Conservation (phyloP, 345 rosid species). For the Murraya koenigii region DNA sequence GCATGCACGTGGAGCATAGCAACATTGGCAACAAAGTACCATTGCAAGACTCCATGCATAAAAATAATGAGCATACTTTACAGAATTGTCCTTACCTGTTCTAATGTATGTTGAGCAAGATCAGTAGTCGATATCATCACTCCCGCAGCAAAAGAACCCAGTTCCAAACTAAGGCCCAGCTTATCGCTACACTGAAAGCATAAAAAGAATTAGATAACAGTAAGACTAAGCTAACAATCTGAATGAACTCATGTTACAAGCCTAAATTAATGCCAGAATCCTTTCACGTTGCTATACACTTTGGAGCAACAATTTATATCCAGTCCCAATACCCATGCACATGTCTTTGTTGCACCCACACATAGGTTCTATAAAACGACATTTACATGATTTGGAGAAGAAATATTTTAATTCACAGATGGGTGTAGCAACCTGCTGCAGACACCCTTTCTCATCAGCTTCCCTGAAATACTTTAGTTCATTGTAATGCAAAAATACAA, state of each 20-base stretch:
- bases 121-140: constrained; percentile 63
- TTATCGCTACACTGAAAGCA: constrained; percentile 57
- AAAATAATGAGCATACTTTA: not conserved
- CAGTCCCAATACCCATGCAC: not conserved
- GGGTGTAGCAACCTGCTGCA: not conserved
- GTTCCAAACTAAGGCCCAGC: constrained; percentile 55
- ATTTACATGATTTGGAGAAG: not conserved
- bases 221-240: not conserved
- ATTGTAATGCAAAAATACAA: not conserved
- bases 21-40: not conserved
- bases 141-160: constrained; percentile 66
- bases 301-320: not conserved
- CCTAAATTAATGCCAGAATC: not conserved
- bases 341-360: not conserved
- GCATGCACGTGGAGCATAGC: not conserved
- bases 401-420: not conserved
- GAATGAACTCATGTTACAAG: not conserved
- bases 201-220: not conserved
- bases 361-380: not conserved
- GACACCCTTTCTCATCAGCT: not conserved
- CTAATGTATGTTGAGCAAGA: constrained; percentile 55
- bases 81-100: constrained; percentile 36
- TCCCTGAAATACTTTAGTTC: not conserved
- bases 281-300: not conserved
- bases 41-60: constrained; percentile 22